Conservation (phyloP, 2,329 filamentous ascomycete species). For the Fusarium robinianum region DNA sequence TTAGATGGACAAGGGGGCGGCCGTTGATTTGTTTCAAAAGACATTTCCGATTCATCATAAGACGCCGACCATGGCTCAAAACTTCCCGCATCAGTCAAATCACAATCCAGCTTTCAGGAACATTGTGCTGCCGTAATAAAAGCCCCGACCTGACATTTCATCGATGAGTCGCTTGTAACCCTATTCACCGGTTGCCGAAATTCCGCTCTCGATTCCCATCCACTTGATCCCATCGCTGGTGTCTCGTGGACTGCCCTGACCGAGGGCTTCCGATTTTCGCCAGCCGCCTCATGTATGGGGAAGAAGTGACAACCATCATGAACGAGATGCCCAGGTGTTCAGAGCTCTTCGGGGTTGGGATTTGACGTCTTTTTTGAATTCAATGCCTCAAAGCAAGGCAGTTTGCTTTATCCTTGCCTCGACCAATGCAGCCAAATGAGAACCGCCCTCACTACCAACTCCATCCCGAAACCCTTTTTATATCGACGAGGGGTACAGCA, state of each 20-base stretch:
- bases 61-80: constrained; percentile 39
- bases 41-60: constrained; percentile 39
- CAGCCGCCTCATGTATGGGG: constrained; percentile 29
- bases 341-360: constrained; percentile 39
- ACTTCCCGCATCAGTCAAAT: constrained; percentile 38
- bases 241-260: constrained; percentile 29
- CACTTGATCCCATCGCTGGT: constrained; percentile 35
- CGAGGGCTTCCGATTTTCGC: constrained; percentile 13
- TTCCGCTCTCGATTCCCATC: constrained; percentile 31
- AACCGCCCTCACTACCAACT: constrained; percentile 68
- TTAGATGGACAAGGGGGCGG: constrained; percentile 4
- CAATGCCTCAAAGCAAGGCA: constrained; percentile 58
- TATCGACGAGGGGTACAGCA: constrained; percentile 98
- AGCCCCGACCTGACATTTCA: constrained; percentile 38
- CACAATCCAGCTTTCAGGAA: constrained; percentile 37
- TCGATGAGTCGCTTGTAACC: constrained; percentile 39
- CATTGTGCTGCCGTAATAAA: constrained; percentile 37
- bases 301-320: constrained; percentile 28
- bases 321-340: constrained; percentile 31
- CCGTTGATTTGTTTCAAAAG: constrained; percentile 34
- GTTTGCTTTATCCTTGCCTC: constrained; percentile 61
- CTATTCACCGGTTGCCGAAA: constrained; percentile 31
- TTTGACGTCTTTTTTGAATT: constrained; percentile 58
- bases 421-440: constrained; percentile 63
- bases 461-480: constrained; percentile 68